These are phyloP conservation scores for Phaeosphaeria sp. DNA, from an alignment of 2,329 filamentous ascomycete species.

Conservation along the genomic window DNA sequence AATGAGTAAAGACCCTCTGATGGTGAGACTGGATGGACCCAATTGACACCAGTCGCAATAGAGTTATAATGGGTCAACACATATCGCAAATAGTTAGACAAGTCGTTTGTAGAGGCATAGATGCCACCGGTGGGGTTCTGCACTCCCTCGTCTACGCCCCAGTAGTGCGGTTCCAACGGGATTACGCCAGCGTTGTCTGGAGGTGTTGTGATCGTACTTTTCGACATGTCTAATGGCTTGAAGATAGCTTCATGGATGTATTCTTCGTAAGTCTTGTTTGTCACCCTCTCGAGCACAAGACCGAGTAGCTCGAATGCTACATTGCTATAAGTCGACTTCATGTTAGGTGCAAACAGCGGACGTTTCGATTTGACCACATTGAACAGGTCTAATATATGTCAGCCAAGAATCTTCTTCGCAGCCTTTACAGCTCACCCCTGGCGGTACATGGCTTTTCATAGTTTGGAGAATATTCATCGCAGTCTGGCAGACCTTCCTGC, in stretches of 20 bases:
- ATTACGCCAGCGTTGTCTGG: slow-evolving; percentile 49
- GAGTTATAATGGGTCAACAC: slow-evolving; percentile 51
- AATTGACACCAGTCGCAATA: slow-evolving; percentile 51
- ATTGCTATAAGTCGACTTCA: slow-evolving; percentile 53
- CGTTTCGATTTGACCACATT: slow-evolving; percentile 33
- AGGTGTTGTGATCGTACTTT: slow-evolving; percentile 33
- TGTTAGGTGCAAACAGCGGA: slow-evolving; percentile 52
- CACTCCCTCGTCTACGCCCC: slow-evolving; percentile 51
- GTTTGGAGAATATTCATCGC: slow-evolving; percentile 43
- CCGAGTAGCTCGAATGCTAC: slow-evolving; percentile 51
- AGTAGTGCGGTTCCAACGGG: slow-evolving; percentile 45
- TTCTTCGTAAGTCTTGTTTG: slow-evolving; percentile 43
- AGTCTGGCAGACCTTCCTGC: slow-evolving; percentile 37
- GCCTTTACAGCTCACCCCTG: slow-evolving; percentile 19
- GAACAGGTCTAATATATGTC: slow-evolving; percentile 38
- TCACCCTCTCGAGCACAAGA: slow-evolving; percentile 48
- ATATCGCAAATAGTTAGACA: slow-evolving; percentile 54
- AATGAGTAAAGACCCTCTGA: slow-evolving; percentile 46
- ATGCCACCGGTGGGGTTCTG: slow-evolving; percentile 54
- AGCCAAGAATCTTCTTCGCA: not conserved
- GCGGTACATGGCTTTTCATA: slow-evolving; percentile 37
- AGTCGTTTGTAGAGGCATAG: slow-evolving; percentile 50
- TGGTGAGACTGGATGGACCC: slow-evolving; percentile 51
- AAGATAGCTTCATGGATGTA: slow-evolving; percentile 52
- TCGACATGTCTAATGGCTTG: slow-evolving; percentile 42